Evolutionary conservation across 2,329 filamentous ascomycete species (phyloP).

Genomic region (Aspergillus thermomutatus): DNA sequence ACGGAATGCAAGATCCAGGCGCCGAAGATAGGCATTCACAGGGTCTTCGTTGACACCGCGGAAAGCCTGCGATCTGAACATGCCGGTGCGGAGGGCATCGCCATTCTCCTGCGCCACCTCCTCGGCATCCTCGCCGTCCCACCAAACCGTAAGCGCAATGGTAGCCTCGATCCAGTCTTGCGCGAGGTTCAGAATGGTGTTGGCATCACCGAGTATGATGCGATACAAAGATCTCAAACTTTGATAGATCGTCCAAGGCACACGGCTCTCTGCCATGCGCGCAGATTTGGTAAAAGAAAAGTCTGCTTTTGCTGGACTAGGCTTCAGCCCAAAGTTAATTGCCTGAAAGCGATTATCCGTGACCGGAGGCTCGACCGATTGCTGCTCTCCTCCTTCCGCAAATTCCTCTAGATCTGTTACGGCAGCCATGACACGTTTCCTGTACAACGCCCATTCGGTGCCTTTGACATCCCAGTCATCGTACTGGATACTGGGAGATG

Average conservation of each 20-base stretch:
- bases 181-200: conserved; percentile 71
- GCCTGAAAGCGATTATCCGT: conserved; percentile 45
- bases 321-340: conserved; percentile 44
- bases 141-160: conserved; percentile 82
- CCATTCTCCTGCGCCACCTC: conserved; percentile 27
- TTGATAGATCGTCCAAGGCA: conserved; percentile 89
- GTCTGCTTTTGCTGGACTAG: conserved; percentile 43
- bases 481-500: conserved; percentile 64
- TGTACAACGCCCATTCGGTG: conserved; percentile 79
- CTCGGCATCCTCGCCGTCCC: conserved; percentile 73
- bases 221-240: conserved; percentile 77
- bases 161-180: conserved; percentile 93
- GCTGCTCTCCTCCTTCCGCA: conserved; percentile 67
- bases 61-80: conserved; percentile 36
- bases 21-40: conserved; percentile 68
- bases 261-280: conserved; percentile 73
- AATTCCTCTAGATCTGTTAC: conserved; percentile 71
- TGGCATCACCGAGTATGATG: conserved; percentile 71
- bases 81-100: conserved; percentile 17
- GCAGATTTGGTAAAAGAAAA: conserved; percentile 64
- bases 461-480: conserved; percentile 78
- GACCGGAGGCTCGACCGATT: conserved; percentile 38
- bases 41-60: conserved; percentile 50
- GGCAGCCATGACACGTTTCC: conserved; percentile 67
- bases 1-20: conserved; percentile 68